Evolutionary conservation across 371 early-diverging fungal genomes (phyloP).

Genomic region (Agmasoma carcini): DNA sequence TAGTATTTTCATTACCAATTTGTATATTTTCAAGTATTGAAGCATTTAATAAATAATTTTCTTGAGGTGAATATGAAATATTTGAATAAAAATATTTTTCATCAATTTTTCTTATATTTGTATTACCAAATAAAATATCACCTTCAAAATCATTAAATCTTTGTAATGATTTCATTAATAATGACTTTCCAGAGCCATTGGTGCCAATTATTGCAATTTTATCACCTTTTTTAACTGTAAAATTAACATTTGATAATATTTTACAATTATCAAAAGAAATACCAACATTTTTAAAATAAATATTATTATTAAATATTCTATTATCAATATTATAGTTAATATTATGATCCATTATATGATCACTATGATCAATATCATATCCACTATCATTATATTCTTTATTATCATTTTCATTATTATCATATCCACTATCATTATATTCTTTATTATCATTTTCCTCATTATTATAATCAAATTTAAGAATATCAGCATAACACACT

Average conservation of each 20-base stretch:
- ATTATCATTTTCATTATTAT: no score
- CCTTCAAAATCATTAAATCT: constrained; percentile 67
- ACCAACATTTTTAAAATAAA: background rate
- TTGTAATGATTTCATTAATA: constrained; percentile 44
- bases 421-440: no score
- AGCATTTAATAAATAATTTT: constrained; percentile 27
- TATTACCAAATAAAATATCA: constrained; percentile 65
- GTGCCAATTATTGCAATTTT: constrained; percentile 61
- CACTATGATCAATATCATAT: no score
- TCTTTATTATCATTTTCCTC: no score
- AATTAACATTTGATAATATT: constrained; percentile 20
- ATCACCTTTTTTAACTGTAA: constrained; percentile 47
- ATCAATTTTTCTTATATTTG: constrained; percentile 61
- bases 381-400: no score
- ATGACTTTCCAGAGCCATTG: constrained; percentile 52
- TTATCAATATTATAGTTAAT: no score
- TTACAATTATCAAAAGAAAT: background rate
- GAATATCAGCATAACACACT: no score
- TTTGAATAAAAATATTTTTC: constrained; percentile 55
- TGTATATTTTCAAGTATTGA: constrained; percentile 40
- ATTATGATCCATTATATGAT: no score
- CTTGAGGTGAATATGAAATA: constrained; percentile 47
- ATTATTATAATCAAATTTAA: no score
- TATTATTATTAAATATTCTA: background rate
- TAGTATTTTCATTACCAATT: no score